Evolutionary conservation across 1,139 yeast species (phyloP).

Genomic region (Blastobotrys indianensis): DNA sequence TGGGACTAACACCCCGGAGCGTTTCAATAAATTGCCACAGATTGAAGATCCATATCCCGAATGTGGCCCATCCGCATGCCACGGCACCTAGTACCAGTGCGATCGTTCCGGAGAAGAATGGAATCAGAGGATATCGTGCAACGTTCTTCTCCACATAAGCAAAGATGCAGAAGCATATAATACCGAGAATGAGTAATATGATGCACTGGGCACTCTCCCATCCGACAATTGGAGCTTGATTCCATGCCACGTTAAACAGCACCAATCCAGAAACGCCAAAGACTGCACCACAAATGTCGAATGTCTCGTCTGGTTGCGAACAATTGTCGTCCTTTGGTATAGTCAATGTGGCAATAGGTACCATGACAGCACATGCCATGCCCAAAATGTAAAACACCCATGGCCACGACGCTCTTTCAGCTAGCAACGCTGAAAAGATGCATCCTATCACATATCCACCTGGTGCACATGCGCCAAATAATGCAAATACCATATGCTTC

Average conservation of each 20-base stretch:
- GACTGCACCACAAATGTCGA: conserved; percentile 47
- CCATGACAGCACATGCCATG: conserved; percentile 34
- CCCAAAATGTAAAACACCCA: conserved; percentile 50
- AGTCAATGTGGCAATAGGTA: conserved; percentile 36
- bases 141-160: conserved; percentile 36
- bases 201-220: conserved; percentile 50
- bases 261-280: conserved; percentile 47
- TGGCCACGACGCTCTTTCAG: conserved; percentile 47
- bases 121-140: conserved; percentile 42
- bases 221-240: conserved; percentile 57
- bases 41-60: conserved; percentile 54
- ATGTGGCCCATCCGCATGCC: conserved; percentile 55
- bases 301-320: conserved; percentile 25
- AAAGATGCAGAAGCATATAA: conserved; percentile 37
- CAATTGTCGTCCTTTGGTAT: conserved; percentile 39
- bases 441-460: conserved; percentile 50
- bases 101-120: conserved; percentile 41
- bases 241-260: conserved; percentile 51
- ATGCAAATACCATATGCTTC: conserved; percentile 41
- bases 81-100: conserved; percentile 45
- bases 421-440: conserved; percentile 42
- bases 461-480: conserved; percentile 58
- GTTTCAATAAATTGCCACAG: conserved; percentile 36
- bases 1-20: conserved; percentile 34
- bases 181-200: conserved; percentile 46